Conservation (phyloP, 2,329 filamentous ascomycete species). For the Penicillium freii region DNA sequence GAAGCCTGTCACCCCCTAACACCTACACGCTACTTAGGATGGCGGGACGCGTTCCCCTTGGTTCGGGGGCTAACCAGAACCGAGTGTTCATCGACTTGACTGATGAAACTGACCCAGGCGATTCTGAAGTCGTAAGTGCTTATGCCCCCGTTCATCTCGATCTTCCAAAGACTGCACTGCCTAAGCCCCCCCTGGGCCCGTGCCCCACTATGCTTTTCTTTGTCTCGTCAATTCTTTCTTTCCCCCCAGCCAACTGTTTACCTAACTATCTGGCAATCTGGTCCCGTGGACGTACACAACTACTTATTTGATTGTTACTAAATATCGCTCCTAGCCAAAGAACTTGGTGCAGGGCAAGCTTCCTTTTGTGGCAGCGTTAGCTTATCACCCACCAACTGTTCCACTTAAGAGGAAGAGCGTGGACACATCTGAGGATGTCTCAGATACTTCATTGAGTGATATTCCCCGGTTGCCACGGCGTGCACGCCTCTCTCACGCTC, state of each 20-base stretch:
- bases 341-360: background rate
- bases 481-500: background rate
- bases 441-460: background rate
- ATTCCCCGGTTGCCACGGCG: background rate
- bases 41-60: background rate
- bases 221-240: background rate
- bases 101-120: background rate
- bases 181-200: background rate
- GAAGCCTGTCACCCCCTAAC: background rate
- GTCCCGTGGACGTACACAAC: too few species aligned
- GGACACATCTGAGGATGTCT: background rate
- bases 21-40: background rate
- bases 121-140: background rate
- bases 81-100: slow-evolving; percentile 5
- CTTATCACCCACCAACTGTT: slow-evolving; percentile 18
- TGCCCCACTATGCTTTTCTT: background rate
- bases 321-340: background rate
- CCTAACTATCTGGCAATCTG: background rate
- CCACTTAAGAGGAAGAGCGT: slow-evolving; percentile 1
- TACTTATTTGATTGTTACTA: background rate
- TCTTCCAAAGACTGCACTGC: background rate
- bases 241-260: background rate
- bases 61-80: background rate
- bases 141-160: background rate
- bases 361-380: slow-evolving; percentile 12